A percentile compares a stretch with the other conserved stretches of the same genome.
Conservation (phyloP, 305 asterid species). For the Solanum chacoense region DNA sequence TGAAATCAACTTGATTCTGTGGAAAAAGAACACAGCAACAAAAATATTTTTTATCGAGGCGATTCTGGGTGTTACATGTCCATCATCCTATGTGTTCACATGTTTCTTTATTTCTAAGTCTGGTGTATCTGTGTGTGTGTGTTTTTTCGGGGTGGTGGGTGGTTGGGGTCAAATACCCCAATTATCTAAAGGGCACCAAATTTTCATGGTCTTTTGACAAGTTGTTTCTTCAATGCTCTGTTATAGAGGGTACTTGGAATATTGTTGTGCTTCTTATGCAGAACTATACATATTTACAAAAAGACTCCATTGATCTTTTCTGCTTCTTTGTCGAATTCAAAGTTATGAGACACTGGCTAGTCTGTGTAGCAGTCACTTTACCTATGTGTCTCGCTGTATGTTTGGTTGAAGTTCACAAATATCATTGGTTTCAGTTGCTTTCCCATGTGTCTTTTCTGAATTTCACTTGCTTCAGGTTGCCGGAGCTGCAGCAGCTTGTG, state of each 20-base stretch:
- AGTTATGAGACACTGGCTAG: not conserved
- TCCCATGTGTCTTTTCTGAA: not conserved
- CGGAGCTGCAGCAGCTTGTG: slow-evolving; percentile 94
- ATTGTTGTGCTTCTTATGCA: not conserved
- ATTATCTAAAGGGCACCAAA: not conserved
- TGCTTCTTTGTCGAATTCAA: not conserved
- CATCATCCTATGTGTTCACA: not conserved
- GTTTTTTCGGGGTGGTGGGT: not conserved
- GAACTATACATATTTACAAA: not conserved
- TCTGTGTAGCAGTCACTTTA: not conserved
- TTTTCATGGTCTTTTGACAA: not conserved
- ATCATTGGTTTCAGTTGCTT: not conserved
- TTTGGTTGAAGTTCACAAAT: not conserved
- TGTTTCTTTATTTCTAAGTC: not conserved
- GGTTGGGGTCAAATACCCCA: not conserved
- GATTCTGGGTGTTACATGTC: not conserved
- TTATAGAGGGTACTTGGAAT: not conserved
- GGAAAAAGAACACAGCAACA: not conserved
- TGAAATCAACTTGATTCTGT: not conserved
- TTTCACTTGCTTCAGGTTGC: slow-evolving; percentile 52
- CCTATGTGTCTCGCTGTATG: not conserved
- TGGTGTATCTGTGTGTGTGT: not conserved
- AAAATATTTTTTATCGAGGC: not conserved
- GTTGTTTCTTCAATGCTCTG: not conserved
- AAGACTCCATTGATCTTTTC: not conserved